Base-by-base conservation (phyloP, 192 early-diverging fungal genomes). In the Linnemannia hyalina region DNA sequence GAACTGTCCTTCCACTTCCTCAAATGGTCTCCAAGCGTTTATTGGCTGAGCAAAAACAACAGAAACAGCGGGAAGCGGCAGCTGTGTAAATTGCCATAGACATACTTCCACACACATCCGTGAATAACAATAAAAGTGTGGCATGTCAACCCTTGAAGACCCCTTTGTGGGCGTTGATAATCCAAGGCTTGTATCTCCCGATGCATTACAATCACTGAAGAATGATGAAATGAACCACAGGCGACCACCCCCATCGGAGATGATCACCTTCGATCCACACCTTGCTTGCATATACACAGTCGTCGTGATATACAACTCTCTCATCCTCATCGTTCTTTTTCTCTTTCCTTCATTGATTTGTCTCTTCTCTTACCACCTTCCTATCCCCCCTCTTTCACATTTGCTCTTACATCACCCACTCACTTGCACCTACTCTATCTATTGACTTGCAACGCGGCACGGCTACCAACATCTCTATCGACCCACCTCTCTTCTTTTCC, bases 21-120 rank as follows among this genome's bases (percentile, higher is more conserved):
- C 76, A 77, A 4, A 77, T 69, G 46, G 41, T 36, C 18, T 77
- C 76, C 26, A 77, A 70, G 46, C 46, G 52, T 38, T 44, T n/a
- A 4, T 16, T 42, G 75, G 75, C 54, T 11, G 36, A 55, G 41
- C 52, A 63, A 4, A n/a, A 26, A 1, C 55, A 76, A 20, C 36
- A 40, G 20, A 18, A 15, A 10, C 2, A 65, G 11, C 60, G 15
- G 38, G 1, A 40, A 29, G 60, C 60, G 15, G 32, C 26, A 0
- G 29, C 29, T 65, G 60, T 65, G 60, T 65, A 15, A 16, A 52
- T 52, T 46, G 44, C 29, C 8, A n/a, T 3, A n/a, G 0, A 26
- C 1, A n/a, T 9, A n/a, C 9, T 10, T 32, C 26, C 29, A 15
- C 60, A 29, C 29, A 15, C 23, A 26, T 18, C 47, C 2, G n/a